Base-by-base conservation (phyloP, 2,329 filamentous ascomycete species). In the Aspergillus sp. region DNA sequence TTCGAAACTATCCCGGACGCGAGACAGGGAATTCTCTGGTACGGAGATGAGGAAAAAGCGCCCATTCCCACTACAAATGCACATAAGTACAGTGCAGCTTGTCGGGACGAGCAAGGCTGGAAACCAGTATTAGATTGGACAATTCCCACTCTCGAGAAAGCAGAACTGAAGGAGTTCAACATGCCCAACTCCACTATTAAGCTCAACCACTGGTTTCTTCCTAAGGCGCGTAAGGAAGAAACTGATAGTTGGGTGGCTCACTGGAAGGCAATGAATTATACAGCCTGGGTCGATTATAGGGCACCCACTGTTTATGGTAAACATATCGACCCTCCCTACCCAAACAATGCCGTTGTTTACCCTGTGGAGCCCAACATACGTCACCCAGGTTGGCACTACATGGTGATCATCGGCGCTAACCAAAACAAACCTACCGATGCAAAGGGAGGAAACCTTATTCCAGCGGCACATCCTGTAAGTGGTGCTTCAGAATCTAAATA, bases 1-100 rank as follows among this genome's bases (percentile, higher is more conserved):
- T 60, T 60, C 45, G 36, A 42, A 6, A 42, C 54, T 6, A 47
- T 45, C 31, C 36, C 58, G 7, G 57, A 49, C 39, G 24, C 49
- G 32, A 56, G 57, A 31, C 57, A 59, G 10, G 57, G 57, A 5
- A 59, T 59, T 49, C 57, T 59, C 12, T 59, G 57, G 57, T 59
- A 59, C 14, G 46, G 32, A 16, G 24, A n/a, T 18, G n/a, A 7
- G 11, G 20, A 39, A 10, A 6, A 36, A 1, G 12, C 36, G 4
- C 36, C 36, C 6, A 42, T 42, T n/a, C 36, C 36, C 36, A 42
- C 36, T n/a, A 42, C 36, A 7, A n/a, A 9, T 12, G 36, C 36
- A 5, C 14, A n/a, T 9, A 5, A 6, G 0, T 20, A 52, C 16
- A 16, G 6, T 3, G 51, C 51, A 24, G 12, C 16, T 6, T 52